Base-by-base conservation (phyloP, 2,329 filamentous ascomycete species). In the Botrytis paeoniae region DNA sequence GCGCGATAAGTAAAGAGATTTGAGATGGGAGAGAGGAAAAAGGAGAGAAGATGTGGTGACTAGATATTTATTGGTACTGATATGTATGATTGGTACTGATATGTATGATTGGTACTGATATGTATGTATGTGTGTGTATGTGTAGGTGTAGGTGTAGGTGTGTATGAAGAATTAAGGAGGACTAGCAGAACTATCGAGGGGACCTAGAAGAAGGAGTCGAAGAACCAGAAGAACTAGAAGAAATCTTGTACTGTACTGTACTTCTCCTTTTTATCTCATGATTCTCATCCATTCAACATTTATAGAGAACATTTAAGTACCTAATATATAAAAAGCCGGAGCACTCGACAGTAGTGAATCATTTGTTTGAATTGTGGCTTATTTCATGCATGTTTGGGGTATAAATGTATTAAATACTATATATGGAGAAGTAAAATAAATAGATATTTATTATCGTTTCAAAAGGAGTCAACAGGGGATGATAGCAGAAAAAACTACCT, bases 121-220 rank as follows among this genome's bases (percentile, higher is more conserved):
- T 43, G 41, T 35, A 35, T 35, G 1, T 4, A 1, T 25, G 4
- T 25, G 9, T 25, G 3, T 48, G 22, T 25, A 0, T 25, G 8
- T 22, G n/a, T n/a, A n/a, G n/a, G n/a, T 35, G 1, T 4, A 1
- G 12, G 4, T 25, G 9, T 25, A 1, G 25, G 22, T 25, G 1
- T 25, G 8, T 22, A 18, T 61, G 5, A 37, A 39, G 12, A 39
- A 39, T n/a, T 10, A 18, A 41, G 37, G 37, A 62, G 60, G 60
- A 41, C 32, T 39, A 60, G 57, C 35, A 22, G 20, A 22, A 22
- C 43, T 9, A 45, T 43, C 41, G 41, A 43, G 41, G 41, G 41
- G 41, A 20, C 7, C 32, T 37, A 59, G 57, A 60, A 35, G 18
- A 45, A 45, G 39, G 57, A 57, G 14, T 57, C n/a, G n/a, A 57